A percentile compares a stretch with the other conserved stretches of the same genome.
Evolutionary conservation across 495 filamentous ascomycete species (phyloP).

Genomic region (Xylaria castorea): DNA sequence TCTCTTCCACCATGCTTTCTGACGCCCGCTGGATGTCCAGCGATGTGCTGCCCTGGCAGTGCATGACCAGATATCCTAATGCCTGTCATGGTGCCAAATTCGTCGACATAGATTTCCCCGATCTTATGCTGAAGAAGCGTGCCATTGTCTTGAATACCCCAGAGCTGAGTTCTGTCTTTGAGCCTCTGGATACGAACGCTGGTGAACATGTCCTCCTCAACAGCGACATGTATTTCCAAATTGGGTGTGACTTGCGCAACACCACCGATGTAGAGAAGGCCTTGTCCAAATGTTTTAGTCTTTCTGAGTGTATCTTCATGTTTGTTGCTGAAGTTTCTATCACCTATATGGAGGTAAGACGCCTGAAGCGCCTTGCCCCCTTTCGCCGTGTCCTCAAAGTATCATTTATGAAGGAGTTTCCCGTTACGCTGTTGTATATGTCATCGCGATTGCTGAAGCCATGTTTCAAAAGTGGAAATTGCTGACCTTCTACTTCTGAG

Average conservation of each 20-base stretch:
- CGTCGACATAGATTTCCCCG: constrained; percentile 86
- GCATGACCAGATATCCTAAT: constrained; percentile 66
- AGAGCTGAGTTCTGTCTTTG: constrained; percentile 62
- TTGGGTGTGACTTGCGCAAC: constrained; percentile 83
- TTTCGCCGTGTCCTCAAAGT: not conserved
- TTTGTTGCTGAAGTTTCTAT: constrained; percentile 89
- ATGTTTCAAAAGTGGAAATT: not conserved
- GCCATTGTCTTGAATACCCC: constrained; percentile 65
- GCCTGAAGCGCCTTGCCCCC: too few relatives aligned
- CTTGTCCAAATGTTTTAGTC: constrained; percentile 61
- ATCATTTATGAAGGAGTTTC: not conserved
- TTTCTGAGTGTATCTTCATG: constrained; percentile 66
- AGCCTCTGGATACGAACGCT: constrained; percentile 50
- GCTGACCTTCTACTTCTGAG: constrained; percentile 1
- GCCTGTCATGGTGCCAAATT: constrained; percentile 66
- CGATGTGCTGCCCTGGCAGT: constrained; percentile 90
- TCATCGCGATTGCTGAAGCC: not conserved
- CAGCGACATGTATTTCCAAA: constrained; percentile 74
- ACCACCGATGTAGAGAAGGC: constrained; percentile 61
- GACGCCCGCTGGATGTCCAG: constrained; percentile 48
- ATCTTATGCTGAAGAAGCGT: constrained; percentile 78
- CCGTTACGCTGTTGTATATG: not conserved
- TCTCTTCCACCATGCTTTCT: constrained; percentile 24
- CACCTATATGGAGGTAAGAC: constrained; percentile 79
- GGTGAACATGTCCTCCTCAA: constrained; percentile 57